Conservation (phyloP, 495 filamentous ascomycete species). For the Mycothermus thermophilus region DNA sequence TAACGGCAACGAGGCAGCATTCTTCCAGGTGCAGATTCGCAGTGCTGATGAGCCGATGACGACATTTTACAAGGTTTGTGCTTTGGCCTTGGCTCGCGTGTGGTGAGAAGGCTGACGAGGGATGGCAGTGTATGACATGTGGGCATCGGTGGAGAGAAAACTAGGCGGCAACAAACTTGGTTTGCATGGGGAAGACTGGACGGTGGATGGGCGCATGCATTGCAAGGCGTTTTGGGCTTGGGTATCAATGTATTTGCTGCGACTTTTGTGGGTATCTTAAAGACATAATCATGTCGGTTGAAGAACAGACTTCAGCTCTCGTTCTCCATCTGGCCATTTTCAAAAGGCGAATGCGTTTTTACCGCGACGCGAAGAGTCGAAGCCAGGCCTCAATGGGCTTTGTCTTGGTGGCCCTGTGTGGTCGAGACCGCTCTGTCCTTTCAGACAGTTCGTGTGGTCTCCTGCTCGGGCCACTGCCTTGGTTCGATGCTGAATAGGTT, state of each 20-base stretch:
- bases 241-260: conserved; percentile 1
- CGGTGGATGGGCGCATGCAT: conserved; percentile 5
- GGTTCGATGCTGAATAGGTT: too few relatives aligned
- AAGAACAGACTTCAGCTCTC: too few relatives aligned
- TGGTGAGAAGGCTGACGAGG: background rate
- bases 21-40: conserved; percentile 92
- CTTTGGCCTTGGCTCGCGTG: background rate
- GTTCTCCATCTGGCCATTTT: too few relatives aligned
- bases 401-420: too few relatives aligned
- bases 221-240: conserved; percentile 14
- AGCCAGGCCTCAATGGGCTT: too few relatives aligned
- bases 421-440: too few relatives aligned
- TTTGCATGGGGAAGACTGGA: background rate
- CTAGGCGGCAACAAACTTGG: conserved; percentile 18
- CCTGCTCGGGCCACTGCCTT: too few relatives aligned
- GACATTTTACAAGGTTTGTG: conserved; percentile 70
- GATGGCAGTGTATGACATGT: conserved; percentile 44
- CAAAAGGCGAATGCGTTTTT: too few relatives aligned
- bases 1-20: conserved; percentile 67
- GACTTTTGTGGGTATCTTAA: too few relatives aligned
- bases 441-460: too few relatives aligned
- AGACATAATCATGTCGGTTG: too few relatives aligned
- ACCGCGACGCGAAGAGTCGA: too few relatives aligned
- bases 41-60: conserved; percentile 99
- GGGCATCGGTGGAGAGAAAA: conserved; percentile 45